Evolutionary conservation across 2,329 filamentous ascomycete genomes (phyloP).

Genomic region (Alternaria alternata): DNA sequence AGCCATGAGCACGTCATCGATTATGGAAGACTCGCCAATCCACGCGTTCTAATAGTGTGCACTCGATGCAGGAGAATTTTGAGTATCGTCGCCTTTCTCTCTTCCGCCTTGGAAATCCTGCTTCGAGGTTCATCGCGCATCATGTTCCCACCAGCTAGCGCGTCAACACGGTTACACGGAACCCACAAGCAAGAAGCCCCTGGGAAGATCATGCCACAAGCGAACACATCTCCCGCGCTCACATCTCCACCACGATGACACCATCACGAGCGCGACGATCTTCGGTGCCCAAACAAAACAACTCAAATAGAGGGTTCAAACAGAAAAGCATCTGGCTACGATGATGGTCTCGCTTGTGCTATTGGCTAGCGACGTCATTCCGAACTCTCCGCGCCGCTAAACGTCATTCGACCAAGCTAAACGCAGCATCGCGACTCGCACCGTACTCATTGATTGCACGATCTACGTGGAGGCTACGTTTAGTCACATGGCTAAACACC

Average conservation of each 20-base stretch:
- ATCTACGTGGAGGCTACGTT: neutral
- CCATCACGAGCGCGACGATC: neutral
- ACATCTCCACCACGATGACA: neutral
- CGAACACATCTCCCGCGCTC: slow-evolving; percentile 2
- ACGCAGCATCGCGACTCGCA: neutral
- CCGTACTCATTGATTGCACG: slow-evolving; percentile 4
- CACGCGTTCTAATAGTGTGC: neutral
- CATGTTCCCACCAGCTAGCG: neutral
- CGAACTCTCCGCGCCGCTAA: slow-evolving; percentile 7
- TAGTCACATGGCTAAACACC: slow-evolving; percentile 1
- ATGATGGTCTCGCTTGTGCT: neutral
- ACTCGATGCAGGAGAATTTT: neutral
- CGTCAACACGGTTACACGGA: neutral
- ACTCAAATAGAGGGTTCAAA: neutral
- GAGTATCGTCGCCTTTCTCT: neutral
- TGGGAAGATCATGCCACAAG: neutral
- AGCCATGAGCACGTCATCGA: neutral
- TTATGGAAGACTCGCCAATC: neutral
- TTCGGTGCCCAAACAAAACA: neutral
- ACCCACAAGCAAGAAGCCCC: neutral
- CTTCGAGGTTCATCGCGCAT: neutral
- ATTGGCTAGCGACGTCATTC: slow-evolving; percentile 6
- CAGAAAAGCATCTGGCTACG: neutral
- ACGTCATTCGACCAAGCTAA: slow-evolving; percentile 3
- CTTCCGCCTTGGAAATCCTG: neutral